Evolutionary conservation across 495 filamentous ascomycete genomes (phyloP), one percentile per base, ranked within the genome.

Genomic region (Poronia punctata): DNA sequence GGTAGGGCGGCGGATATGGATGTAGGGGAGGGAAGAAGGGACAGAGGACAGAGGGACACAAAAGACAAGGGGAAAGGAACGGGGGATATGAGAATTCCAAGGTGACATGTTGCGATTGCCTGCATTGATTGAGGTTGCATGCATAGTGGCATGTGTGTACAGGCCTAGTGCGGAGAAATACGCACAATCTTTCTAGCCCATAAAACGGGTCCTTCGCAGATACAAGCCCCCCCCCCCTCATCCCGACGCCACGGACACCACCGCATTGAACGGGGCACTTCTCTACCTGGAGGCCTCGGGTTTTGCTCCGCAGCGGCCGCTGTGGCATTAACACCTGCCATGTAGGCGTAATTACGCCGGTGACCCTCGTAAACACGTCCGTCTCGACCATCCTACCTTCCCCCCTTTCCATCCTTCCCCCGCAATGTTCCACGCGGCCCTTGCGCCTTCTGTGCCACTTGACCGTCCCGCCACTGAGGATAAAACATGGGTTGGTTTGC

Each of bases 221-320:
- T n/a, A n/a, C n/a, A n/a, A n/a, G n/a, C n/a, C n/a, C n/a, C n/a
- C n/a, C 3, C 15, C 20, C 40, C 40, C 40, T 26, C 18, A 37
- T 45, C 38, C 42, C 35, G 25, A 38, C 35, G 42, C 33, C 33
- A 45, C 34, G 42, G 42, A 33, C 42, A 38, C 40, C 29, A 43
- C 40, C 33, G 38, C 27, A 32, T 28, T 45, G 27, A 22, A 45
- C 34, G 41, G 41, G 21, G 34, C 42, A 45, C 34, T 38, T 28
- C 42, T 35, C 42, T 38, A 45, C 42, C 42, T 45, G 35, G 42
- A 38, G 33, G 42, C 42, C 38, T 35, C 38, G 34, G 42, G 42
- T 35, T 45, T 19, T 20, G 27, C 20, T 45, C 25, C 42, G 34
- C 34, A 29, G 17, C 38, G 42, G 20, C n/a, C n/a, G 20, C 15